Conservation (phyloP, 108 stramenopile genomes). For the Cyclotella sp. region DNA sequence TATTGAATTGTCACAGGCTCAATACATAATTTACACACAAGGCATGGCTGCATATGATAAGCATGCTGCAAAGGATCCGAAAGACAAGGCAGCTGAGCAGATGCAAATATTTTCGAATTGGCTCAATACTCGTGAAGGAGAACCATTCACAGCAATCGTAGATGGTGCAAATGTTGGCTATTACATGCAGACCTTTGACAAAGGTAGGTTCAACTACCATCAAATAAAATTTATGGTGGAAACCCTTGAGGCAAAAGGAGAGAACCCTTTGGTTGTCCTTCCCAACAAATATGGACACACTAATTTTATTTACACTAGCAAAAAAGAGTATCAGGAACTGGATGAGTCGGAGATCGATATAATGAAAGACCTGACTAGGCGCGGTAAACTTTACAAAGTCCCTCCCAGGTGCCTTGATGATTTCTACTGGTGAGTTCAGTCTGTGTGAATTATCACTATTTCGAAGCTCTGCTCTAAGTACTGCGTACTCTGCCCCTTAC, state of each 20-base stretch:
- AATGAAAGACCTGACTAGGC: slow-evolving; percentile 47
- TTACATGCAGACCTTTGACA: slow-evolving; percentile 83
- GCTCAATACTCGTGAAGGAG: slow-evolving; percentile 67
- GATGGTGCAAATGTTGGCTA: slow-evolving; percentile 83
- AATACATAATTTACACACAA: slow-evolving; percentile 51
- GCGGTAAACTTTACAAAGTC: slow-evolving; percentile 60
- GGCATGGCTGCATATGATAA: slow-evolving; percentile 8
- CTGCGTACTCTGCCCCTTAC: background rate
- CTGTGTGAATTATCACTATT: background rate
- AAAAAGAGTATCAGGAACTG: slow-evolving; percentile 27
- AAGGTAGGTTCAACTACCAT: slow-evolving; percentile 72
- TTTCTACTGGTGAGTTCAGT: slow-evolving; percentile 66
- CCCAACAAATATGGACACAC: slow-evolving; percentile 73
- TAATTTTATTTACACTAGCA: slow-evolving; percentile 45
- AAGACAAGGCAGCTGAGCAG: slow-evolving; percentile 47
- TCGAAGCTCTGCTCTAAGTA: background rate
- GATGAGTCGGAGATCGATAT: slow-evolving; percentile 33
- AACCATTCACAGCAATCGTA: slow-evolving; percentile 85
- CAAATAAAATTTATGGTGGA: slow-evolving; percentile 62
- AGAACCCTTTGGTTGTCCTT: slow-evolving; percentile 81
- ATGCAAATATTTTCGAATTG: slow-evolving; percentile 70
- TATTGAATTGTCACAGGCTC: slow-evolving; percentile 45
- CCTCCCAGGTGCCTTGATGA: slow-evolving; percentile 78
- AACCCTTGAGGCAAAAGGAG: slow-evolving; percentile 55
- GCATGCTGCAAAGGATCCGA: slow-evolving; percentile 26